phyloP scores from a whole-genome alignment of 305 asterid species.

The Euphrasia arctica region DNA sequence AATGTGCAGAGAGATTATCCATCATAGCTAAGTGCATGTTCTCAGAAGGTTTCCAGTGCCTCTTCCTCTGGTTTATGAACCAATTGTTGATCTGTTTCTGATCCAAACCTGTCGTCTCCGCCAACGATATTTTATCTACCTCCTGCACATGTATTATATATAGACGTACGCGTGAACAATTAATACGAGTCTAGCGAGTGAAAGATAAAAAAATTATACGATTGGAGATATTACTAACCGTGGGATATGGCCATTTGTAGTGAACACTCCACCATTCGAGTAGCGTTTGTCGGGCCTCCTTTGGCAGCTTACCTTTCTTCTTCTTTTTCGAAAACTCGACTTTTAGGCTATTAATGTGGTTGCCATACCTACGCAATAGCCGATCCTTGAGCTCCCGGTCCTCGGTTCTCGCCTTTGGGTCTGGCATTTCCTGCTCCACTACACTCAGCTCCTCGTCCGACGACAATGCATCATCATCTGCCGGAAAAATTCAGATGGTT shows the following conservation, averaged over 20 bases:
- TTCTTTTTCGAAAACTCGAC: conserved; percentile 83
- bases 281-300: conserved; percentile 65
- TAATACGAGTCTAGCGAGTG: not conserved
- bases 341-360: conserved; percentile 67
- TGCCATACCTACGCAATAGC: conserved; percentile 61
- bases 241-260: conserved; percentile 92
- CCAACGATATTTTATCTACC: conserved; percentile 66
- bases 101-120: conserved; percentile 78
- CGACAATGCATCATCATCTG: conserved; percentile 53
- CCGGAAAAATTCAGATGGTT: not conserved
- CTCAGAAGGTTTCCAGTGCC: conserved; percentile 89
- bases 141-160: conserved; percentile 42
- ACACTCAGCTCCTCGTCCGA: conserved; percentile 78
- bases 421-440: conserved; percentile 46
- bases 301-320: conserved; percentile 94
- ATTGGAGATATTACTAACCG: conserved; percentile 44
- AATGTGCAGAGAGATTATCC: conserved; percentile 67
- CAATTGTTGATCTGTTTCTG: conserved; percentile 88
- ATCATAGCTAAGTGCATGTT: conserved; percentile 74
- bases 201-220: not conserved
- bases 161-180: not conserved
- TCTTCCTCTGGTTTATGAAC: conserved; percentile 91
- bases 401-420: conserved; percentile 40
- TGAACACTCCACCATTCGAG: conserved; percentile 94
- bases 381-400: conserved; percentile 63